phyloP scores from a whole-genome alignment of 139 green algal genomes.

The Tetratostichococcus sp. region DNA sequence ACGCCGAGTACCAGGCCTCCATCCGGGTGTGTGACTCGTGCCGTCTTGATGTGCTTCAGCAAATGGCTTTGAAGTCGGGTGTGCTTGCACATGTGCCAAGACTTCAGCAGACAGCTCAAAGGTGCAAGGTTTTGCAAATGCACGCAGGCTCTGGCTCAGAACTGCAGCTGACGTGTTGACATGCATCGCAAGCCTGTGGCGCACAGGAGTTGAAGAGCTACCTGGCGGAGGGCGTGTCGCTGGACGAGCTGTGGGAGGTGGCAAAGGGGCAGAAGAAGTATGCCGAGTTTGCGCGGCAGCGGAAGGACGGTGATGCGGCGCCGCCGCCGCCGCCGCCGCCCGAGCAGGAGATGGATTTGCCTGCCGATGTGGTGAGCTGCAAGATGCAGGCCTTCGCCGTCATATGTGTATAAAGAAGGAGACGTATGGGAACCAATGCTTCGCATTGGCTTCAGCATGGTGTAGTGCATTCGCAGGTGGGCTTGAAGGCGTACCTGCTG shows the following conservation, averaged over 20 bases:
- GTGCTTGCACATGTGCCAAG: no score
- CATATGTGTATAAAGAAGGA: no score
- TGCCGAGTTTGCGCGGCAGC: constrained; percentile 32
- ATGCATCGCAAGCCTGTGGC: no score
- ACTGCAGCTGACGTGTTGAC: no score
- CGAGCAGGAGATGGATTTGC: constrained; percentile 1
- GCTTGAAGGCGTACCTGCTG: constrained; percentile 76
- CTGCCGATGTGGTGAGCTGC: constrained; percentile 20
- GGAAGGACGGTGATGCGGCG: constrained; percentile 1
- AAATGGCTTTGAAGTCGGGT: no score
- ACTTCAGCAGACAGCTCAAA: no score
- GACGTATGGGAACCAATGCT: no score
- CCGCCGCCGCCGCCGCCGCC: neutral
- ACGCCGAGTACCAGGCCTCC: constrained; percentile 51
- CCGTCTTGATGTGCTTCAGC: no score
- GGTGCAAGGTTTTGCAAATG: no score
- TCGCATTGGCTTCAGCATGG: no score
- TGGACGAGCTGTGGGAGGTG: constrained; percentile 75
- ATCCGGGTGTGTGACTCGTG: constrained; percentile 39
- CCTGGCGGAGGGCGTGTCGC: constrained; percentile 30
- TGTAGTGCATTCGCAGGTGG: constrained; percentile 27
- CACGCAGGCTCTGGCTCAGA: no score
- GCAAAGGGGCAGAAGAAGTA: constrained; percentile 52
- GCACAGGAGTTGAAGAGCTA: constrained; percentile 62
- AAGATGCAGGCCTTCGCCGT: no score